These are phyloP conservation scores for Chrysopogon serrulatus DNA, from an alignment of 176 grass and related monocot species.

Conservation along the genomic window DNA sequence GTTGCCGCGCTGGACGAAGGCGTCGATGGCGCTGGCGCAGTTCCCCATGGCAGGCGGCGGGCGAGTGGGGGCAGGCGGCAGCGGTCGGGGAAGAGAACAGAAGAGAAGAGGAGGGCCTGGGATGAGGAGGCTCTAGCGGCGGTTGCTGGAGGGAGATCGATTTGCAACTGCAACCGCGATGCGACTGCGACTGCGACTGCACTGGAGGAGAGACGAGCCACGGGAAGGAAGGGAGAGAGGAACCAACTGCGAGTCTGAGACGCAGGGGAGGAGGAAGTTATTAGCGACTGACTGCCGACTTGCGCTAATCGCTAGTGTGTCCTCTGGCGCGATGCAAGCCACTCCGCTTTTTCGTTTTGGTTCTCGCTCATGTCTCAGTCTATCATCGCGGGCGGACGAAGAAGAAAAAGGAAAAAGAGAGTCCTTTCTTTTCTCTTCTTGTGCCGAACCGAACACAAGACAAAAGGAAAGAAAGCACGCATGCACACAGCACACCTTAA, in stretches of 20 bases:
- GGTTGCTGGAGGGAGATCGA: neutral
- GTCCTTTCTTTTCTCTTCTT: too few species aligned
- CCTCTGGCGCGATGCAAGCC: too few species aligned
- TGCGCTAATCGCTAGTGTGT: too few species aligned
- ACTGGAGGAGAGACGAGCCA: neutral
- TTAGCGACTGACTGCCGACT: too few species aligned
- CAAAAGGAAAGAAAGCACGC: too few species aligned
- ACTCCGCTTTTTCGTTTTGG: too few species aligned
- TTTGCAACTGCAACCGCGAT: neutral
- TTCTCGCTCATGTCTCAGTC: too few species aligned
- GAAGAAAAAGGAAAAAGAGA: too few species aligned
- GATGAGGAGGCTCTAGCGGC: neutral
- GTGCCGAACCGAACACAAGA: too few species aligned
- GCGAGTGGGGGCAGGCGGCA: neutral
- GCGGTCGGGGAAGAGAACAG: neutral
- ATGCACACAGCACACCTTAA: too few species aligned
- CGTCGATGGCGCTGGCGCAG: conserved; percentile 45
- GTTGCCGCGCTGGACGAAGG: conserved; percentile 5
- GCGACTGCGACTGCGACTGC: neutral
- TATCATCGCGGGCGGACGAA: too few species aligned
- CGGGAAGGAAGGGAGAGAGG: neutral
- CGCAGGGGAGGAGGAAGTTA: neutral
- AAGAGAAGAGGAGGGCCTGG: neutral
- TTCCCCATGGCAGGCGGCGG: conserved; percentile 43
- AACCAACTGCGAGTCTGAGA: neutral